Evolutionary conservation across 805 yeast genomes (phyloP).

Genomic region (Metschnikowia gelsemii): DNA sequence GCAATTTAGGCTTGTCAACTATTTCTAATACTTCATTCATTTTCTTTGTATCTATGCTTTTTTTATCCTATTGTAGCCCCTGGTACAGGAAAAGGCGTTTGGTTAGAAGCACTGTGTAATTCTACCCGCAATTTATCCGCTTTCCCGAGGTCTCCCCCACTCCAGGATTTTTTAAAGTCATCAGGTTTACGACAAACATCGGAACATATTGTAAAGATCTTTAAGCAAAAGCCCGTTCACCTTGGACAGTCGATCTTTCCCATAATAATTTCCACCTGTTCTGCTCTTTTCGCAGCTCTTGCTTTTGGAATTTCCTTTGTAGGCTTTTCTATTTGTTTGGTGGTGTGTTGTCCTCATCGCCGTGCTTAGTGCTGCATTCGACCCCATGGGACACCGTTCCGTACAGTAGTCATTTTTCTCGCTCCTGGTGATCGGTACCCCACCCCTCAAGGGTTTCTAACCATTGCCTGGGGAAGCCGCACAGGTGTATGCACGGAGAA

Average conservation of each 20-base stretch:
- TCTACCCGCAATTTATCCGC: conserved; percentile 11
- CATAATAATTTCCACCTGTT: not conserved
- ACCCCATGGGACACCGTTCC: conserved; percentile 1
- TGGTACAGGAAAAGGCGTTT: conserved; percentile 3
- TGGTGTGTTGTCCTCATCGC: conserved; percentile 1
- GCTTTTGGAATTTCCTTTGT: not conserved
- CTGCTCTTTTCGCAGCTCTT: too few relatives aligned
- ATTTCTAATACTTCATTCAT: not conserved
- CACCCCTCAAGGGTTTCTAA: conserved; percentile 10
- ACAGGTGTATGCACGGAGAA: conserved; percentile 18
- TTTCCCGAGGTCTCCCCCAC: conserved; percentile 6
- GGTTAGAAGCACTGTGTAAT: conserved; percentile 4
- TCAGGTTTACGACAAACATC: too few relatives aligned
- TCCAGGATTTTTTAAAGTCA: not conserved
- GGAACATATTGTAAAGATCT: too few relatives aligned
- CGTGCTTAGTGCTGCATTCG: conserved; percentile 3
- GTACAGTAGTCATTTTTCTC: not conserved
- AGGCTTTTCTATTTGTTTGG: not conserved
- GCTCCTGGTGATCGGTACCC: conserved; percentile 9
- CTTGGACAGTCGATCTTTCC: too few relatives aligned
- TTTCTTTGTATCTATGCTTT: not conserved
- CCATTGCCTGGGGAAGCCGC: conserved; percentile 11
- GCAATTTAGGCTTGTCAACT: too few relatives aligned
- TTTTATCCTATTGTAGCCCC: too few relatives aligned
- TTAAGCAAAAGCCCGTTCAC: too few relatives aligned